Percentiles rank a stretch among this genome's conserved stretches.
Evolutionary conservation across 345 rosid species (phyloP).

Genomic region (Stellera chamaejasme): DNA sequence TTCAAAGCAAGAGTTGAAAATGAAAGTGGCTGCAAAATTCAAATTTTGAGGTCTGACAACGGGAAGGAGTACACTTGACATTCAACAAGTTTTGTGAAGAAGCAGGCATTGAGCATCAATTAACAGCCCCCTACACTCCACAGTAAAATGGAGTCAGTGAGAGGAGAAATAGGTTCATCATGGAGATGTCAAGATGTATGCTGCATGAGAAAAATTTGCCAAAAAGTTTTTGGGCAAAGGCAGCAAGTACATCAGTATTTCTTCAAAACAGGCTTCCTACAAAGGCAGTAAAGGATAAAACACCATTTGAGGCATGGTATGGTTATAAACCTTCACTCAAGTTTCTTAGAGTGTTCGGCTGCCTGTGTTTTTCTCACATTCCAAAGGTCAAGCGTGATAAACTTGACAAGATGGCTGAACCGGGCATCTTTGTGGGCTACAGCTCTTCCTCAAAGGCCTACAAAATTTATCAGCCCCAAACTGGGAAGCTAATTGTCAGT

Average conservation of each 20-base stretch:
- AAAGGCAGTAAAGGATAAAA: constrained; percentile 2
- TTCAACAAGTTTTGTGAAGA: too few species aligned
- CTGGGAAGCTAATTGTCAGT: neutral
- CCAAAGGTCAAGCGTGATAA: constrained; percentile 3
- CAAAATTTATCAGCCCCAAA: constrained; percentile 6
- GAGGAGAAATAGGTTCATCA: neutral
- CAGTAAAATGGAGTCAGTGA: constrained; percentile 1
- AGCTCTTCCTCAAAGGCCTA: neutral
- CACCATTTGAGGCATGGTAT: constrained; percentile 14
- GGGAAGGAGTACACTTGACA: too few species aligned
- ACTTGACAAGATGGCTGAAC: neutral
- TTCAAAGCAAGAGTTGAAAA: too few species aligned
- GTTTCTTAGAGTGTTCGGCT: neutral
- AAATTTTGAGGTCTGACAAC: too few species aligned
- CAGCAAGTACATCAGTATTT: constrained; percentile 1
- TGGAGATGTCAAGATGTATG: constrained; percentile 16
- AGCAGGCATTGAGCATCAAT: too few species aligned
- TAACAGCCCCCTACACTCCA: too few species aligned
- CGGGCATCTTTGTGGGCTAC: neutral
- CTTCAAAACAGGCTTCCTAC: constrained; percentile 4
- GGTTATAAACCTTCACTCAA: constrained; percentile 5
- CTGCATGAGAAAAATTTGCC: constrained; percentile 11
- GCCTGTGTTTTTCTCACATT: constrained; percentile 2
- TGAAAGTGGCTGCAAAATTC: too few species aligned
- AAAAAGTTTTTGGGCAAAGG: constrained; percentile 11